phyloP scores from a whole-genome alignment of 495 filamentous ascomycete genomes.

The Aspergillus ostianus region DNA sequence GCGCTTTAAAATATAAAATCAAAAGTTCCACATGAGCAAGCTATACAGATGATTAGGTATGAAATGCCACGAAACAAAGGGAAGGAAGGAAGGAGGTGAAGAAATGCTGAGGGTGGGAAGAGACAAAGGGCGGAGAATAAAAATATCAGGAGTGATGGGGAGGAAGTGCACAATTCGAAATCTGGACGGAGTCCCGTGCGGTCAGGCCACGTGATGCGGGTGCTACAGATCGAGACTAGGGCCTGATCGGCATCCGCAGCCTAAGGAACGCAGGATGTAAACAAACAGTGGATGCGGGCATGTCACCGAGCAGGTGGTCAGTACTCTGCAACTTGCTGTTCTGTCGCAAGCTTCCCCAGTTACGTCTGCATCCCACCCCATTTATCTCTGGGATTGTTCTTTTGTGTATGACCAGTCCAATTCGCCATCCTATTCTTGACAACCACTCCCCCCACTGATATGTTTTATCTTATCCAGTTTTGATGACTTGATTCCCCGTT shows the following conservation, averaged over 20 bases:
- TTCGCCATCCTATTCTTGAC: not conserved
- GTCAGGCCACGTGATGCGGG: constrained; percentile 27
- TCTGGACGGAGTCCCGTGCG: constrained; percentile 2
- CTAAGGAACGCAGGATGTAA: constrained; percentile 39
- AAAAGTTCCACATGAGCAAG: not conserved
- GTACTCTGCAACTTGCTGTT: constrained; percentile 1
- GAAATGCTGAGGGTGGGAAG: not conserved
- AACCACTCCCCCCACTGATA: not conserved
- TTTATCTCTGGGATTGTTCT: not conserved
- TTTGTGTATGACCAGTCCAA: not conserved
- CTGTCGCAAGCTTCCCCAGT: not conserved
- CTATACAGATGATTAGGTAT: not conserved
- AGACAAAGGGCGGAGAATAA: not conserved
- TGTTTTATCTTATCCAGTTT: not conserved
- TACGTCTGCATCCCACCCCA: not conserved
- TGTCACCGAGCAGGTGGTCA: constrained; percentile 12
- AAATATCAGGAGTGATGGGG: constrained; percentile 5
- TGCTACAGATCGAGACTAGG: constrained; percentile 29
- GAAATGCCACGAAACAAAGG: not conserved
- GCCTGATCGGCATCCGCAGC: constrained; percentile 33
- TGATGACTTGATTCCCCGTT: constrained; percentile 16
- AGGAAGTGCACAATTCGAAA: constrained; percentile 14
- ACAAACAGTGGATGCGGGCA: constrained; percentile 25
- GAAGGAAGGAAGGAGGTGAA: not conserved
- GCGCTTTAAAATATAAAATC: not conserved